Percentiles rank a stretch among this genome's conserved stretches.
phyloP scores from a whole-genome alignment of 2,329 filamentous ascomycete genomes.

The Aquanectria penicillioides region DNA sequence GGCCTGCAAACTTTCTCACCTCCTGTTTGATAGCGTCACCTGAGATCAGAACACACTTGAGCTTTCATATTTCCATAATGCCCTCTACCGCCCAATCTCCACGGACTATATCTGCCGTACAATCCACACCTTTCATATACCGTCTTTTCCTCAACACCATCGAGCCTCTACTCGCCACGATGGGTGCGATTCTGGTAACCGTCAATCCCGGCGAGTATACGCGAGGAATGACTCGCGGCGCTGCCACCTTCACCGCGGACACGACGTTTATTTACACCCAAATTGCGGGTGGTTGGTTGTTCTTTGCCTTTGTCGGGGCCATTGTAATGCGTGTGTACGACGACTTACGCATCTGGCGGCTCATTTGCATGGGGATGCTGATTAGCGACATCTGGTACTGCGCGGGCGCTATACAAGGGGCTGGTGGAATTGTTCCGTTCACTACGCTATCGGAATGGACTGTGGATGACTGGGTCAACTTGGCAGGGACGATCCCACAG shows the following conservation, averaged over 20 bases:
- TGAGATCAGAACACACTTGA: too few species aligned
- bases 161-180: neutral
- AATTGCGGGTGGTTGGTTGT: neutral
- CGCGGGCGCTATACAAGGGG: neutral
- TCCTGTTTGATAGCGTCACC: too few species aligned
- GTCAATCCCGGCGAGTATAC: neutral
- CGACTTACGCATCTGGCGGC: neutral
- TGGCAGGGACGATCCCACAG: neutral
- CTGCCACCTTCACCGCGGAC: neutral
- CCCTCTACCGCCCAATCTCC: neutral
- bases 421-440: neutral
- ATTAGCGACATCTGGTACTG: neutral
- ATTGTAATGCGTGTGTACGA: neutral
- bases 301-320: neutral
- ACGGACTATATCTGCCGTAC: neutral
- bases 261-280: neutral
- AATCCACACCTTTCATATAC: neutral
- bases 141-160: neutral
- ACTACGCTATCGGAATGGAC: neutral
- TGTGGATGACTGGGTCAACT: neutral
- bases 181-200: neutral
- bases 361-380: neutral
- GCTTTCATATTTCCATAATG: too few species aligned
- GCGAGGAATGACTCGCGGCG: neutral
- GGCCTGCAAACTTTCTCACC: too few species aligned